These are phyloP conservation scores for Exophiala mesophila DNA, from an alignment of 2,329 filamentous ascomycete genomes.

Conservation along the genomic window DNA sequence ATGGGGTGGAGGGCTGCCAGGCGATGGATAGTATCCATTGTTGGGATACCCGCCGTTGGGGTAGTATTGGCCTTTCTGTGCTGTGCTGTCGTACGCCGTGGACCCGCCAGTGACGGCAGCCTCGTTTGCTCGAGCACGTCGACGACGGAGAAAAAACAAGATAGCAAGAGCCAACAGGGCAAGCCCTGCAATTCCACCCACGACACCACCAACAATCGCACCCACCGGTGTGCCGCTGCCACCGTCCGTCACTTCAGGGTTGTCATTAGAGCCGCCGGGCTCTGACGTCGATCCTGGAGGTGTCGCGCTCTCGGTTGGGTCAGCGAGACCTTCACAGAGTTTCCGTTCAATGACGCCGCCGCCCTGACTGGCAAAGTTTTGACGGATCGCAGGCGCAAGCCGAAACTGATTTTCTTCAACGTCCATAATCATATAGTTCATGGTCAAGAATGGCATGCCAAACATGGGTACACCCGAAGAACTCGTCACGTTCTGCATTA, in stretches of 20 bases:
- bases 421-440: conserved; percentile 22
- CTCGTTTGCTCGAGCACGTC: not conserved
- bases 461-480: not conserved
- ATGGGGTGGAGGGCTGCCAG: not conserved
- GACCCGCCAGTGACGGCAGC: not conserved
- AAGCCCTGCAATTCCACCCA: conserved; percentile 15
- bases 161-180: conserved; percentile 3
- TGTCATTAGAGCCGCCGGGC: not conserved
- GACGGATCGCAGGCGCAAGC: conserved; percentile 13
- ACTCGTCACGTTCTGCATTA: conserved; percentile 2
- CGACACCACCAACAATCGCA: conserved; percentile 23
- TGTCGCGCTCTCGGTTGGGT: not conserved
- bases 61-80: not conserved
- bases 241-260: not conserved
- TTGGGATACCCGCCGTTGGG: not conserved
- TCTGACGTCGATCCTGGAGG: not conserved
- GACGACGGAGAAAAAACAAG: conserved; percentile 6
- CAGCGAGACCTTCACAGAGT: not conserved
- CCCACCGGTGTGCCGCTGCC: conserved; percentile 9
- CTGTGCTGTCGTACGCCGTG: not conserved
- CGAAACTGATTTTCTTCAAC: conserved; percentile 8
- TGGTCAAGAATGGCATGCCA: conserved; percentile 19
- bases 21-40: not conserved
- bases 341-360: conserved; percentile 3
- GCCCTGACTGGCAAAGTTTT: conserved; percentile 5